Evolutionary conservation across 805 yeast genomes (phyloP).

Genomic region (Nakazawaea holstii): DNA sequence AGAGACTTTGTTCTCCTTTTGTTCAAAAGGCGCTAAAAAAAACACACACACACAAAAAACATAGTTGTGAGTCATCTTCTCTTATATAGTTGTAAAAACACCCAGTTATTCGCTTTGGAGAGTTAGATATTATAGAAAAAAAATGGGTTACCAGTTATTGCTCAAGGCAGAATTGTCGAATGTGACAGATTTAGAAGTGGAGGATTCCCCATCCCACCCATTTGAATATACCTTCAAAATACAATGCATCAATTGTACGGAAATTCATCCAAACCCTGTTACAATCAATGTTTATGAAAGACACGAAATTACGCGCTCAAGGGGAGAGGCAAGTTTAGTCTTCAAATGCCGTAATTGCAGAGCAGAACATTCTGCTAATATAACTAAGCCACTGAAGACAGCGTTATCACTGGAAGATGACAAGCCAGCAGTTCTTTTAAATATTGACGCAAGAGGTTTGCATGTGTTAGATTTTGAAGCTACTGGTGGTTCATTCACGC

Average conservation of each 20-base stretch:
- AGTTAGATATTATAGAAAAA: neutral
- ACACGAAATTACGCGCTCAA: slow-evolving; percentile 61
- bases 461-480: slow-evolving; percentile 68
- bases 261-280: slow-evolving; percentile 64
- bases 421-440: slow-evolving; percentile 46
- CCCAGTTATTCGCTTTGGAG: too few species aligned
- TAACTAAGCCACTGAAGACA: slow-evolving; percentile 15
- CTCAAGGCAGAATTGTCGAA: slow-evolving; percentile 30
- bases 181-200: slow-evolving; percentile 37
- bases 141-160: slow-evolving; percentile 23
- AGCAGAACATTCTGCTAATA: slow-evolving; percentile 18
- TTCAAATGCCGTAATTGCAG: slow-evolving; percentile 70
- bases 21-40: too few species aligned
- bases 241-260: slow-evolving; percentile 77
- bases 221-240: slow-evolving; percentile 73
- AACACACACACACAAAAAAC: too few species aligned
- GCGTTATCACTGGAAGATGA: slow-evolving; percentile 34
- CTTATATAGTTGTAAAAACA: too few species aligned
- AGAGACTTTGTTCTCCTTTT: too few species aligned
- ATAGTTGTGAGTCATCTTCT: too few species aligned
- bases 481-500: slow-evolving; percentile 47
- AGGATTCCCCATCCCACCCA: slow-evolving; percentile 55
- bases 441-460: slow-evolving; percentile 82
- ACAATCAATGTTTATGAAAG: slow-evolving; percentile 62
- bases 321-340: slow-evolving; percentile 81